These are phyloP conservation scores for Candida argentea DNA, from an alignment of 805 yeast genomes.

Conservation along the genomic window DNA sequence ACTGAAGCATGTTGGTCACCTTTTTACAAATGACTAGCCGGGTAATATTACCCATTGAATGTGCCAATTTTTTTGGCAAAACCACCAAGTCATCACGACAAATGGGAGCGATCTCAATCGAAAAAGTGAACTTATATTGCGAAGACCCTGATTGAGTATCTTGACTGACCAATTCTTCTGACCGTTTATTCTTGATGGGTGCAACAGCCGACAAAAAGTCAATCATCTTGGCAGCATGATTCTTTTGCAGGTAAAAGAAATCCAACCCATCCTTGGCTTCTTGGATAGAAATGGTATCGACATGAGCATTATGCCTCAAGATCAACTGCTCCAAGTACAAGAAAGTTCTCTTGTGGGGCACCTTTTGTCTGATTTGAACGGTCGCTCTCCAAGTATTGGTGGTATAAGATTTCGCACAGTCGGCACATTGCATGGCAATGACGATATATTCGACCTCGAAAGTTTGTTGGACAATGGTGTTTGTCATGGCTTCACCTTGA, in stretches of 20 bases:
- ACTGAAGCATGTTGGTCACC: slow-evolving; percentile 73
- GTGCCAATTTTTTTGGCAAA: slow-evolving; percentile 79
- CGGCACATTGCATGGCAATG: slow-evolving; percentile 94
- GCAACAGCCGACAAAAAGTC: slow-evolving; percentile 80
- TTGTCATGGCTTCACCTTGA: slow-evolving; percentile 92
- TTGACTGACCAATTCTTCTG: slow-evolving; percentile 84
- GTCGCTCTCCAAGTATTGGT: slow-evolving; percentile 97
- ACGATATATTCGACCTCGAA: slow-evolving; percentile 93
- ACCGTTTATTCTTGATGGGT: slow-evolving; percentile 73
- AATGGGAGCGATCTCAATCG: slow-evolving; percentile 90
- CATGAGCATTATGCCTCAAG: slow-evolving; percentile 84
- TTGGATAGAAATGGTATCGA: slow-evolving; percentile 85
- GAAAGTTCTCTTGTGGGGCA: slow-evolving; percentile 92
- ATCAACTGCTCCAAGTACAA: slow-evolving; percentile 92
- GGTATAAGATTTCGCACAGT: slow-evolving; percentile 95
- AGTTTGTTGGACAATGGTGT: slow-evolving; percentile 86
- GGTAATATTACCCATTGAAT: slow-evolving; percentile 71
- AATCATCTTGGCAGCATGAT: slow-evolving; percentile 89
- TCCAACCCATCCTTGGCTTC: slow-evolving; percentile 93
- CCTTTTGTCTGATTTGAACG: slow-evolving; percentile 96
- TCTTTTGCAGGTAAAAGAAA: slow-evolving; percentile 79
- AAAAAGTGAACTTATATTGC: slow-evolving; percentile 80
- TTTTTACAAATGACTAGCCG: slow-evolving; percentile 79
- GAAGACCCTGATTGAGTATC: slow-evolving; percentile 89
- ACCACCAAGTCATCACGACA: slow-evolving; percentile 96